Evolutionary conservation across 1,284 basidiomycete species (phyloP), one percentile per base, ranked within the genome.

Genomic region (Vanrija humicola): DNA sequence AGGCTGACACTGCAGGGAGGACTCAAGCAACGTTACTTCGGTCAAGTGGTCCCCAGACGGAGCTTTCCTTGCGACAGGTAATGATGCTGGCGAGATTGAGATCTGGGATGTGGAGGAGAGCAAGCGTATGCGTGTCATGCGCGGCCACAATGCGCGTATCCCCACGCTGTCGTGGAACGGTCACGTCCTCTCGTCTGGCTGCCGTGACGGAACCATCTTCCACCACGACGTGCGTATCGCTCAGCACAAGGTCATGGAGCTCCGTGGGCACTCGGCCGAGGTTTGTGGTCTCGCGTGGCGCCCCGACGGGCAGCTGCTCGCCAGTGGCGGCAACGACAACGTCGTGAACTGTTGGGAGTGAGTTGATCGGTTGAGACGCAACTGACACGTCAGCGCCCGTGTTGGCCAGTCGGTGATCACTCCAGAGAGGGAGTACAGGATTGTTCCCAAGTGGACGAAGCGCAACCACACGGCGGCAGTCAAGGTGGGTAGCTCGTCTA

Each of bases 291-390:
- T 78, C 10, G 70, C 68, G 26, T 94, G 91, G 91, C 80, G 91
- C 43, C 70, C 79, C 3, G 90, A 91, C 62, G 90, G 89, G 0
- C 87, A 92, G 72, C 79, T 94, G n/a, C 81, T 97, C 28, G 94
- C 93, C 0, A 90, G 88, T 64, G 93, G 94, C 6, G 92, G 91
- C 0, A 96, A 97, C 73, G 94, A 97, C 75, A 96, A 97, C 64
- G 89, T 95, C 16, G 91, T 97, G 54, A 95, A 96, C 71, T 88
- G 95, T 52, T 97, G 93, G 94, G 94, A 97, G 74, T 76, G 64
- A 69, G 75, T 74, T 18, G 16, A 6, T 25, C 16, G 19, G 15
- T 16, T 26, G 23, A 23, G 16, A 26, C 5, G 3, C 23, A 34
- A 38, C 55, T 59, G 51, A 60, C 26, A 6, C 34, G 2, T 2